A percentile compares a stretch with the other conserved stretches of the same genome.
Conservation (phyloP, 2,329 filamentous ascomycete species). For the Alternaria hordeiaustralica region DNA sequence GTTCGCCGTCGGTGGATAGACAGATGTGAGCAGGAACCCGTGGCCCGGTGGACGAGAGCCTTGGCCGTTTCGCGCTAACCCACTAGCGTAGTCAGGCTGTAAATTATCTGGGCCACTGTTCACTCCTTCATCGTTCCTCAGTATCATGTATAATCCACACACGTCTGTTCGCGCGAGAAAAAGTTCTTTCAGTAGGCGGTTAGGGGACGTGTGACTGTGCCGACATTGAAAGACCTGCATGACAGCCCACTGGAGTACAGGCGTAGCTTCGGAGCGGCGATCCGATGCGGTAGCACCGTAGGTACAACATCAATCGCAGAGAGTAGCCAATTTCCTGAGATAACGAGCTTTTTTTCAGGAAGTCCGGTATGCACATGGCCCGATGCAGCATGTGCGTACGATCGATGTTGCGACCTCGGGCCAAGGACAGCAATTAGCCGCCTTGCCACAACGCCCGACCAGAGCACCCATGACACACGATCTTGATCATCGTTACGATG, state of each 20-base stretch:
- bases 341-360: neutral
- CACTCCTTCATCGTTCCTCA: neutral
- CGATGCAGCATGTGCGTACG: neutral
- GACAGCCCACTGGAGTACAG: neutral
- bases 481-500: too few relatives aligned
- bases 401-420: neutral
- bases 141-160: neutral
- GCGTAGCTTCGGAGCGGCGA: neutral
- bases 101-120: neutral
- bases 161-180: neutral
- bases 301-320: neutral
- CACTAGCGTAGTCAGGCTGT: neutral
- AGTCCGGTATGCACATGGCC: neutral
- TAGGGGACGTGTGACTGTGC: neutral
- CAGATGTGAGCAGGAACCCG: neutral
- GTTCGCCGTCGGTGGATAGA: neutral
- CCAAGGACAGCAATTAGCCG: neutral
- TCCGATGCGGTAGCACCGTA: neutral
- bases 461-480: neutral
- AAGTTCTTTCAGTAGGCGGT: neutral
- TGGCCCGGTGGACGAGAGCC: neutral
- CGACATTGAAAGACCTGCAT: neutral
- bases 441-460: neutral
- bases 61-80: neutral
- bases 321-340: neutral